Percentiles rank a stretch among this genome's conserved stretches.
Evolutionary conservation across 768 basidiomycete genomes (phyloP).

Genomic region (Tylopilus sp.): DNA sequence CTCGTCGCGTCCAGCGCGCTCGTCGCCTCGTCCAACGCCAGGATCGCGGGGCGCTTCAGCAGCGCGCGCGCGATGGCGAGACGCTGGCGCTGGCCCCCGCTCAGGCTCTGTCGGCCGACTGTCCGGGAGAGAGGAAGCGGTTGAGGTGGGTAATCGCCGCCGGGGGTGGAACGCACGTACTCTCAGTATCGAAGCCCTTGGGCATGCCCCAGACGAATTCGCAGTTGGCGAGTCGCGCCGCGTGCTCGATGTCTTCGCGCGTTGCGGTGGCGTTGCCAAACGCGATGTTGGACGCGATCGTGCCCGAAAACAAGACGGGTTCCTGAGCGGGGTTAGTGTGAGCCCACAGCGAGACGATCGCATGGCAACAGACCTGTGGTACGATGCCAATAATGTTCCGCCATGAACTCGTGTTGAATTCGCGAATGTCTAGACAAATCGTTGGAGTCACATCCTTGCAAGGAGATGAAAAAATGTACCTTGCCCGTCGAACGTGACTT

Average conservation of each 20-base stretch:
- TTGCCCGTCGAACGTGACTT: slow-evolving; percentile 81
- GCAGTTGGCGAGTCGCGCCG: slow-evolving; percentile 89
- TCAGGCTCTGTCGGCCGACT: slow-evolving; percentile 30
- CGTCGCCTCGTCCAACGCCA: slow-evolving; percentile 89
- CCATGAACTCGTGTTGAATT: slow-evolving; percentile 86
- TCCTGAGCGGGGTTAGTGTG: slow-evolving; percentile 39
- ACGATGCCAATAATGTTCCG: slow-evolving; percentile 88
- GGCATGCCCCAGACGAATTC: slow-evolving; percentile 96
- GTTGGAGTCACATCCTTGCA: neutral
- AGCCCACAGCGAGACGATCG: too few species aligned
- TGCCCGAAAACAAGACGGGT: slow-evolving; percentile 86
- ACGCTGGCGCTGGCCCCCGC: slow-evolving; percentile 77
- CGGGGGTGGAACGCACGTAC: slow-evolving; percentile 32
- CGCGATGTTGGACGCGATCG: slow-evolving; percentile 92
- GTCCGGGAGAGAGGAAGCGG: neutral
- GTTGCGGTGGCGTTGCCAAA: slow-evolving; percentile 78
- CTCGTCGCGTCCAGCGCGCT: slow-evolving; percentile 86
- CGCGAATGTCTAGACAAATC: slow-evolving; percentile 63
- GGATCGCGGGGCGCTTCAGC: slow-evolving; percentile 81
- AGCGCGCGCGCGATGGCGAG: slow-evolving; percentile 84
- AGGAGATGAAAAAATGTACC: slow-evolving; percentile 41
- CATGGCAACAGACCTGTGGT: slow-evolving; percentile 54
- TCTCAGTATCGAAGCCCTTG: slow-evolving; percentile 88
- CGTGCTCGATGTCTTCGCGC: slow-evolving; percentile 79
- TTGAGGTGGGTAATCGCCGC: too few species aligned